Percentiles rank a stretch among this genome's conserved stretches.
phyloP scores from a whole-genome alignment of 2,329 filamentous ascomycete genomes.

The Fusarium penzigii region DNA sequence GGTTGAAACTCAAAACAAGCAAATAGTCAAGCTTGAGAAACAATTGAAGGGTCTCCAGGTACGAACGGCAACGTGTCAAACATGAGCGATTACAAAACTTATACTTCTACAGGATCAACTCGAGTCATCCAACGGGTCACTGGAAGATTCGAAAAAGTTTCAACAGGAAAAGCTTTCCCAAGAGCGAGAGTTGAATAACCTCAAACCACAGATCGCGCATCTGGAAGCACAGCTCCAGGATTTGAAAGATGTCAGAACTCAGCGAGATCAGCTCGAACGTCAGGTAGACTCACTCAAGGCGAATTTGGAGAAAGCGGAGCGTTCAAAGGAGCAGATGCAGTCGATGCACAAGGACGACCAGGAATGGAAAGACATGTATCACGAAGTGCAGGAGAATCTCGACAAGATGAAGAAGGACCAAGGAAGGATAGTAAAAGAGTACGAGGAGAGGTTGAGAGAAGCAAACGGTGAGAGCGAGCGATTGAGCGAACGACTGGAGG shows the following conservation, averaged over 20 bases:
- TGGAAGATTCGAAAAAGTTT: slow-evolving; percentile 69
- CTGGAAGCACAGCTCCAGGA: slow-evolving; percentile 54
- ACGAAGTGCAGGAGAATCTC: slow-evolving; percentile 44
- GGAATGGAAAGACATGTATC: slow-evolving; percentile 40
- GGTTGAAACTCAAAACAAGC: slow-evolving; percentile 46
- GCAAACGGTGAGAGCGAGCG: slow-evolving; percentile 63
- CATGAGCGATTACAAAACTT: neutral
- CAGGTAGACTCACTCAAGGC: slow-evolving; percentile 77
- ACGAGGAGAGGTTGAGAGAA: slow-evolving; percentile 58
- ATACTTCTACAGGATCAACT: slow-evolving; percentile 63
- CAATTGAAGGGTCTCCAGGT: slow-evolving; percentile 53
- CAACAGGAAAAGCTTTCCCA: slow-evolving; percentile 60
- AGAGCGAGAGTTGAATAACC: slow-evolving; percentile 50
- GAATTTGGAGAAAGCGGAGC: slow-evolving; percentile 77
- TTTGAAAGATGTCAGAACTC: slow-evolving; percentile 70
- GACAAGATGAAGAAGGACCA: slow-evolving; percentile 45
- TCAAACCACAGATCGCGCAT: slow-evolving; percentile 59
- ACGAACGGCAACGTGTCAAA: slow-evolving; percentile 3
- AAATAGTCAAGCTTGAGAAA: slow-evolving; percentile 49
- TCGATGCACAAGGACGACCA: slow-evolving; percentile 40
- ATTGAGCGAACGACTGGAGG: slow-evolving; percentile 65
- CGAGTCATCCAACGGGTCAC: slow-evolving; percentile 64
- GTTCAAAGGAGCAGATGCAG: slow-evolving; percentile 35
- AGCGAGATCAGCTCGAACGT: slow-evolving; percentile 78
- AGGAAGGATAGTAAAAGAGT: slow-evolving; percentile 46